phyloP scores from a whole-genome alignment of 2,329 filamentous ascomycete species.

The Sclerotinia subarctica region DNA sequence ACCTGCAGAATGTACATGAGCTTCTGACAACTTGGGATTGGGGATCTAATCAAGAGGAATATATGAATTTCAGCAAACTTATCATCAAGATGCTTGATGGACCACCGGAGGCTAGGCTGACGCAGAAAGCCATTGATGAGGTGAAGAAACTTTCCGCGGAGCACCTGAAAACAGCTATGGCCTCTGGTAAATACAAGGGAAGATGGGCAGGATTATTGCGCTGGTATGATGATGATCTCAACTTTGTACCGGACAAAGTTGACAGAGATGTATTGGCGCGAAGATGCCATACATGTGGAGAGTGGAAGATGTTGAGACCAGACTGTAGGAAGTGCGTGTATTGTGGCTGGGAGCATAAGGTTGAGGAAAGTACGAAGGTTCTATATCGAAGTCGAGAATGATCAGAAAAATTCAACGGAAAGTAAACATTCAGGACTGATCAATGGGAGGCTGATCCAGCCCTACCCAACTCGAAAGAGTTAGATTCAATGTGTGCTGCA shows the following conservation, averaged over 20 bases:
- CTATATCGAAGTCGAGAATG: background rate
- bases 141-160: constrained; percentile 3
- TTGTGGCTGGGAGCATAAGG: constrained; percentile 20
- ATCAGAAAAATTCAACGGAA: background rate
- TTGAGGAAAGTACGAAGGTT: constrained; percentile 21
- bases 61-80: constrained; percentile 23
- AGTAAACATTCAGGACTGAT: too few species aligned
- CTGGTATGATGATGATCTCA: constrained; percentile 23
- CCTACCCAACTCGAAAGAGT: too few species aligned
- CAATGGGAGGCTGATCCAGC: background rate
- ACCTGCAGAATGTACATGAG: constrained; percentile 18
- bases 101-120: constrained; percentile 3
- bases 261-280: constrained; percentile 22
- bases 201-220: constrained; percentile 22
- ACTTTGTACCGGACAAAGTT: constrained; percentile 19
- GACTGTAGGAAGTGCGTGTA: constrained; percentile 23
- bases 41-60: constrained; percentile 25
- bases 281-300: constrained; percentile 18
- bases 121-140: background rate
- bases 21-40: constrained; percentile 30
- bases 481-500: too few species aligned
- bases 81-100: constrained; percentile 23
- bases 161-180: constrained; percentile 3
- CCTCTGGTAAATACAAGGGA: constrained; percentile 21
- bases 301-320: constrained; percentile 23